Percentiles rank a stretch among this genome's conserved stretches.
These are phyloP conservation scores for Fomitopsis palustris DNA, from an alignment of 1,284 basidiomycete genomes.

Conservation along the genomic window DNA sequence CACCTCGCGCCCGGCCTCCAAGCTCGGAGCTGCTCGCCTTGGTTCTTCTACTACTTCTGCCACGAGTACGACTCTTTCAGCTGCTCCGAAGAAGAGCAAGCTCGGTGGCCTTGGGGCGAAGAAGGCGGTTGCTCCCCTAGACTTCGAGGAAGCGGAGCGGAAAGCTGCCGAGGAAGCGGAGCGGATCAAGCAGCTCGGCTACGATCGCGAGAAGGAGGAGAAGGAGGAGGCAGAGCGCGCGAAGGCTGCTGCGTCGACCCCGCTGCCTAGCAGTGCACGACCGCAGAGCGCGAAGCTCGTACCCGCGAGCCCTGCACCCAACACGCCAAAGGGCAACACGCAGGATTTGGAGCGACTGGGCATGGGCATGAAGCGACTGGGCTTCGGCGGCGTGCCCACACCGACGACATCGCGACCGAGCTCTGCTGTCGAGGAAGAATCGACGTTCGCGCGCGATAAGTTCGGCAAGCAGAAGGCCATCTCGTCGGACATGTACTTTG, in stretches of 20 bases:
- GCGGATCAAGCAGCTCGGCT: slow-evolving; percentile 84
- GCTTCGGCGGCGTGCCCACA: slow-evolving; percentile 81
- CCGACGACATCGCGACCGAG: slow-evolving; percentile 37
- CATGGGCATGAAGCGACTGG: slow-evolving; percentile 83
- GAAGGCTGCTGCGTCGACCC: slow-evolving; percentile 37
- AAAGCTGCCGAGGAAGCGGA: slow-evolving; percentile 89
- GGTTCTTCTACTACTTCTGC: slow-evolving; percentile 40
- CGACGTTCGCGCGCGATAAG: slow-evolving; percentile 83
- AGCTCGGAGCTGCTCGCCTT: slow-evolving; percentile 53
- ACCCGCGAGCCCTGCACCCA: slow-evolving; percentile 16
- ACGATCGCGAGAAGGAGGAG: slow-evolving; percentile 81
- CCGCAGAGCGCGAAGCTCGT: slow-evolving; percentile 25
- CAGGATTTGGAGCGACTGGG: slow-evolving; percentile 63
- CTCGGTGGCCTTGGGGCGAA: slow-evolving; percentile 85
- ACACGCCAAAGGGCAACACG: slow-evolving; percentile 34
- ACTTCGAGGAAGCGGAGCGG: slow-evolving; percentile 90
- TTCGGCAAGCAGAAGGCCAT: slow-evolving; percentile 94
- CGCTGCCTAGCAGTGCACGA: slow-evolving; percentile 19
- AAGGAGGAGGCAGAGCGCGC: slow-evolving; percentile 61
- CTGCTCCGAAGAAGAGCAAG: slow-evolving; percentile 59
- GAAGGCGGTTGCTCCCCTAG: slow-evolving; percentile 73
- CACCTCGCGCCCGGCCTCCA: slow-evolving; percentile 36
- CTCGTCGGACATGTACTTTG: slow-evolving; percentile 98
- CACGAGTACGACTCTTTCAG: slow-evolving; percentile 29
- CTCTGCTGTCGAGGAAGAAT: slow-evolving; percentile 48